These are phyloP conservation scores for Dendrobium officinale DNA, from an alignment of 106 monocot genomes.

Conservation along the genomic window DNA sequence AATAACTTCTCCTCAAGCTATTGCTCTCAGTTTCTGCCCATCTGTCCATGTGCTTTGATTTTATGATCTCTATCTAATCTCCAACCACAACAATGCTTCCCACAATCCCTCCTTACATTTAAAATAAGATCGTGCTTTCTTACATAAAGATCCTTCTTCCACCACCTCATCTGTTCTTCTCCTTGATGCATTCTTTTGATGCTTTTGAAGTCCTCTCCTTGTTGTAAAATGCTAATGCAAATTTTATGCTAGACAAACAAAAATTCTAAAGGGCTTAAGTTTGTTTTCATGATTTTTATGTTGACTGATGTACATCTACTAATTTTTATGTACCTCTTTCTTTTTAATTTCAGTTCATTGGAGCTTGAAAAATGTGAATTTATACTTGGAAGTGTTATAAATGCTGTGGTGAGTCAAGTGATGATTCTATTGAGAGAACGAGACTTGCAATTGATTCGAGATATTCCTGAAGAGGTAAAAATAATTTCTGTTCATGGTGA, in stretches of 20 bases:
- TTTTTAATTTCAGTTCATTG: slow-evolving; percentile 45
- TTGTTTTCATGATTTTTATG: background rate
- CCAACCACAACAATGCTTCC: no score
- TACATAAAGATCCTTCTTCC: no score
- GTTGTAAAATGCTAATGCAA: background rate
- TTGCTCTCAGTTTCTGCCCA: no score
- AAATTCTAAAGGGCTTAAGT: background rate
- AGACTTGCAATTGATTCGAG: slow-evolving; percentile 71
- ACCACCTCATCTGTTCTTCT: no score
- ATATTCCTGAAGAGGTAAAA: slow-evolving; percentile 95
- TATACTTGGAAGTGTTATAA: slow-evolving; percentile 61
- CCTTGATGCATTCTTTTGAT: no score
- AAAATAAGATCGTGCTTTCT: no score
- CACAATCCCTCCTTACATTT: no score
- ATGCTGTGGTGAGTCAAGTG: slow-evolving; percentile 89
- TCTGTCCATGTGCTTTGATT: no score
- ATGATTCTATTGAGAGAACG: slow-evolving; percentile 85
- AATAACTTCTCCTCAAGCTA: no score
- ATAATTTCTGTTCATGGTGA: slow-evolving; percentile 61
- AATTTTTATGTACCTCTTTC: slow-evolving; percentile 8
- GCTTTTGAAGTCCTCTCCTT: no score
- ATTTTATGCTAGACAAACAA: background rate
- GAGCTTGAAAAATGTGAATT: slow-evolving; percentile 66
- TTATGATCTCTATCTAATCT: no score
- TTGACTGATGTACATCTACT: background rate